Base-by-base conservation (phyloP, 2,329 filamentous ascomycete genomes). In the Monilinia vaccinii-corymbosi region DNA sequence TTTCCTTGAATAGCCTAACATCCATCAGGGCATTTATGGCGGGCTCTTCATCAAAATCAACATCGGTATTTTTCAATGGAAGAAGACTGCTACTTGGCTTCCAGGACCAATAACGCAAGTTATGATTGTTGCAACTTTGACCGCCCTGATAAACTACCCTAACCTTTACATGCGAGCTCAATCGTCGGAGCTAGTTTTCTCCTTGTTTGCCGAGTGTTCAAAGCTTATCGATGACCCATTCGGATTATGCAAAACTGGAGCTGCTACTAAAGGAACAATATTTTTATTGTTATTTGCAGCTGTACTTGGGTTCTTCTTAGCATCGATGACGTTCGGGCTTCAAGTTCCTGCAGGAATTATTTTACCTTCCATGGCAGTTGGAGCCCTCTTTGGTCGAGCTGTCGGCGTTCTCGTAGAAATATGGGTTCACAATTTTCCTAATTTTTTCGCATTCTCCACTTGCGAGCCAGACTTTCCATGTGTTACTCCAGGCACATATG, bases 151-250 rank as follows among this genome's bases (percentile, higher is more conserved):
- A 74, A 97, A 96, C 77, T 99, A 91, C 69, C 94, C 94, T 13
- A 96, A 97, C 74, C 87, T 91, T 60, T 97, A 97, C 74, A 96
- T 97, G 87, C 88, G 94, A 66, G 88, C 91, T 4, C 93, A 97
- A 72, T 84, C 89, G 25, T 92, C 91, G 0, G 91, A 97, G 72
- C 84, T 99, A 3, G 92, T 97, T 18, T 92, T 92, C 63, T 88
- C 87, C 60, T 83, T 99, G 32, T 97, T 99, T 72, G 85, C 91
- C 10, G 93, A 99, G 75, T 99, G 94, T 73, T 86, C 85, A 4
- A 84, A 87, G 64, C 81, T 91, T 23, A 80, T 85, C 23, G 89
- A 95, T 67, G 94, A 99, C 75, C 87, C 86, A 59, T 88, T 97
- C 61, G 91, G 90, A 38, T 85, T 99, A 25, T 99, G 94, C 78